A percentile compares a stretch with the other conserved stretches of the same genome.
These are phyloP conservation scores for Zopfia rhizophila DNA, from an alignment of 2,329 filamentous ascomycete genomes.

Conservation along the genomic window DNA sequence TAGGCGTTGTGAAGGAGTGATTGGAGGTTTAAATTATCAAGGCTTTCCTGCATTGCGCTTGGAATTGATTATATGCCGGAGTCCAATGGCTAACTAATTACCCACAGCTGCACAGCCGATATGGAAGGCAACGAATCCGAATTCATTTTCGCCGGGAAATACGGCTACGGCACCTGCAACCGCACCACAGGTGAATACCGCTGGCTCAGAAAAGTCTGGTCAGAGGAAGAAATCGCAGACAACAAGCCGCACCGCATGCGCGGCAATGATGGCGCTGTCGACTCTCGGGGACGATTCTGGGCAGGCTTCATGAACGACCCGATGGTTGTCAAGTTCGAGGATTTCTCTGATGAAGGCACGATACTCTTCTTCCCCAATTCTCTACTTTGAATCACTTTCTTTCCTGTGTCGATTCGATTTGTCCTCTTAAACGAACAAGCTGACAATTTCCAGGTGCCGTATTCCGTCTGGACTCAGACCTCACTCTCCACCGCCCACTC, in stretches of 20 bases:
- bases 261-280: slow-evolving; percentile 84
- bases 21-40: too few relatives aligned
- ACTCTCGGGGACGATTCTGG: slow-evolving; percentile 85
- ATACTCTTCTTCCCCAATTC: background rate
- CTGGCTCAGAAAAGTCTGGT: slow-evolving; percentile 68
- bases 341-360: slow-evolving; percentile 51
- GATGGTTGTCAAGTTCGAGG: slow-evolving; percentile 67
- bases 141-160: slow-evolving; percentile 82
- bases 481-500: slow-evolving; percentile 69
- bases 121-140: slow-evolving; percentile 75
- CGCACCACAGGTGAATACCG: slow-evolving; percentile 65
- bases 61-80: background rate
- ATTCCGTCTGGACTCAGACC: slow-evolving; percentile 74
- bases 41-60: too few relatives aligned
- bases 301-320: slow-evolving; percentile 88
- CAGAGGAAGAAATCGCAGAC: slow-evolving; percentile 56
- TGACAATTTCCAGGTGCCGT: slow-evolving; percentile 69
- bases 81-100: slow-evolving; percentile 3
- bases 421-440: background rate
- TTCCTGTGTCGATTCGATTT: too few relatives aligned
- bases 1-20: too few relatives aligned
- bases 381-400: too few relatives aligned
- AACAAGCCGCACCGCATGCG: slow-evolving; percentile 65
- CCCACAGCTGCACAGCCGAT: slow-evolving; percentile 71
- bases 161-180: slow-evolving; percentile 82